Evolutionary conservation across 2,329 filamentous ascomycete genomes (phyloP), one percentile per base, ranked within the genome.

Genomic region (Xylariaceae sp.): DNA sequence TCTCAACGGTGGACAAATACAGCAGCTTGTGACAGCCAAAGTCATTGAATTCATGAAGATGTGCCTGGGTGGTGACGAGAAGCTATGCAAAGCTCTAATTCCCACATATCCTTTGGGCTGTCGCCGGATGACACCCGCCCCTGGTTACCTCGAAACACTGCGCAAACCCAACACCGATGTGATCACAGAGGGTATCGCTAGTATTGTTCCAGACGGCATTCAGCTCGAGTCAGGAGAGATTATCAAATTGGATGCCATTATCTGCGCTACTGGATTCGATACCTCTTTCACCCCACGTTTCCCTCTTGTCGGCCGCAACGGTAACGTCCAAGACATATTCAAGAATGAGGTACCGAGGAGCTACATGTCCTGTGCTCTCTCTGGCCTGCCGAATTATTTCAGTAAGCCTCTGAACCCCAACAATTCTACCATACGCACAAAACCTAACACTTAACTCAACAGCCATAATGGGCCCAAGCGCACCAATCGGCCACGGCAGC

Each of bases 251-350:
- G 82, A 85, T 59, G 73, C 73, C 12, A 75, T 85, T 18, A 71
- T 84, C 44, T 81, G 79, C 53, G 80, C 80, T n/a, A 82, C 79
- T 0, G 79, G 80, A 1, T 83, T 81, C 59, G 74, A 82, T 58
- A 75, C 75, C 5, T 78, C 76, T 1, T 82, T 81, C 62, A 63
- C 71, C 7, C 78, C 79, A 3, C 71, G 75, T 1, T 82, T 80
- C 54, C 78, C 77, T 1, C 64, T 82, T 16, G 63, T 77, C 6
- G 78, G 77, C 10, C 69, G 73, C 18, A 60, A 70, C n/a, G 78
- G 77, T 16, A 77, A 81, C 54, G 69, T 83, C 31, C 77, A 77
- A 54, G 74, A 80, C 36, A 67, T 62, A 14, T 80, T 79, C 76
- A 61, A 59, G 40, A 55, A 67, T 6, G 67, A 72, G 40, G 66